A percentile compares a stretch with the other conserved stretches of the same genome.
Evolutionary conservation across 352 stramenopile genomes (phyloP).

Genomic region (Phytophthora palmivora): DNA sequence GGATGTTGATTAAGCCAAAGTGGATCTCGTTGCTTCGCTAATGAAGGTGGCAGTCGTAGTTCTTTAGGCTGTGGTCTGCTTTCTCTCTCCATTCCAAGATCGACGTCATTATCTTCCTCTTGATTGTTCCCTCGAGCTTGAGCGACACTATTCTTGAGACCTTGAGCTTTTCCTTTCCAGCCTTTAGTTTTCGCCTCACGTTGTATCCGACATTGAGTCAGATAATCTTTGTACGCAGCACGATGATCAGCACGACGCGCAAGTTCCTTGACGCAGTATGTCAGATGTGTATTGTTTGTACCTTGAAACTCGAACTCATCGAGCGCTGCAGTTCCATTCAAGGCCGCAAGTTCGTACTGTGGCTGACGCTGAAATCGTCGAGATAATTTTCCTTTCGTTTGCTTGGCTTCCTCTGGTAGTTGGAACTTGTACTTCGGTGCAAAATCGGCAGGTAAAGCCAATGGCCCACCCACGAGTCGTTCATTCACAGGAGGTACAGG

Average conservation of each 20-base stretch:
- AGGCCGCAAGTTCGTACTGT: conserved; percentile 64
- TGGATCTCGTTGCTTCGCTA: conserved; percentile 51
- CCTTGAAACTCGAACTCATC: conserved; percentile 87
- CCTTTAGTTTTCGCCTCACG: conserved; percentile 41
- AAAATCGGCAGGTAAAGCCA: conserved; percentile 87
- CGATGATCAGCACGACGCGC: conserved; percentile 70
- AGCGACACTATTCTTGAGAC: conserved; percentile 60
- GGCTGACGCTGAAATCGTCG: conserved; percentile 62
- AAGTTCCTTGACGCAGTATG: conserved; percentile 87
- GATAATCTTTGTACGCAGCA: conserved; percentile 73
- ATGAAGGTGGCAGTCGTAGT: conserved; percentile 51
- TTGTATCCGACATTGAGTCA: conserved; percentile 50
- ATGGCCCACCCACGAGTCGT: conserved; percentile 55
- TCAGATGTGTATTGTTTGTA: conserved; percentile 87
- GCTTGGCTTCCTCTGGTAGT: conserved; percentile 73
- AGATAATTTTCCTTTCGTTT: conserved; percentile 60
- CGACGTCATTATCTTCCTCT: conserved; percentile 50
- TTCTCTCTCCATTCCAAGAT: conserved; percentile 69
- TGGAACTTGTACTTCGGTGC: conserved; percentile 91
- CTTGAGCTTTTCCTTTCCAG: conserved; percentile 35
- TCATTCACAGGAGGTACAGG: conserved; percentile 38
- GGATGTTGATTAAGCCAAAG: conserved; percentile 65
- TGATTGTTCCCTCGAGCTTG: conserved; percentile 39
- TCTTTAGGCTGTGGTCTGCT: conserved; percentile 53
- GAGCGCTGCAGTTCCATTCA: conserved; percentile 74